Base-by-base conservation (phyloP, 2,329 filamentous ascomycete species). In the Fusarium sp. region DNA sequence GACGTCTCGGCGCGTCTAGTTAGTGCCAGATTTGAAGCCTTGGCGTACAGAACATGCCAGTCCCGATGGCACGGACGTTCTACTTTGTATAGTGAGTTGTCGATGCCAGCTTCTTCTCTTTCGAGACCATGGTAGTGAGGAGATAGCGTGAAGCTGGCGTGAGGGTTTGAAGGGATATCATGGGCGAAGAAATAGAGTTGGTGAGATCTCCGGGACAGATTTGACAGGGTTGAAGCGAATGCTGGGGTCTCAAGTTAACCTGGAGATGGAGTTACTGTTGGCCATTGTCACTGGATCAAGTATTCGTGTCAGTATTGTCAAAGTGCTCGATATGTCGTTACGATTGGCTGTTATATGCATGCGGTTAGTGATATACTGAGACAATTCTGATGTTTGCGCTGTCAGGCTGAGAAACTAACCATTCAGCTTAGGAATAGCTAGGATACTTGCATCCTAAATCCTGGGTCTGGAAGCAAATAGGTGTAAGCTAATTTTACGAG, bases 11-110 rank as follows among this genome's bases (percentile, higher is more conserved):
- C n/a, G 24, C 31, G 8, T 7, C 21, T 23, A 21, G 16, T 31
- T 62, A 55, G 48, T 42, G 57, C 47, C 28, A 26, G 57, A 55
- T 47, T 12, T 46, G 44, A 28, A 41, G 23, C 28, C 35, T 33
- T 63, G 60, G 37, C 60, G n/a, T 48, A 23, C 23, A 20, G 35
- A 48, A 20, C 39, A 64, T 64, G 28, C 61, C 44, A 58, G 39
- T 31, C 18, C 23, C 37, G 23, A 49, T 43, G 54, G 57, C 39
- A 57, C 50, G 48, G 42, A 23, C 10, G 12, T 24, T 23, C 16
- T 37, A 20, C 6, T 31, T 3, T 18, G 12, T 6, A 38, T 18
- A 8, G 9, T 12, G 8, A 29, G n/a, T 15, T 20, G 7, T 20
- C 10, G 26, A n/a, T 8, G 8, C 8, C n/a, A n/a, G 13, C 8